Evolutionary conservation across 192 early-diverging fungal species (phyloP), one percentile per base, ranked within the genome.

Genomic region (Backusella tuberculispora): DNA sequence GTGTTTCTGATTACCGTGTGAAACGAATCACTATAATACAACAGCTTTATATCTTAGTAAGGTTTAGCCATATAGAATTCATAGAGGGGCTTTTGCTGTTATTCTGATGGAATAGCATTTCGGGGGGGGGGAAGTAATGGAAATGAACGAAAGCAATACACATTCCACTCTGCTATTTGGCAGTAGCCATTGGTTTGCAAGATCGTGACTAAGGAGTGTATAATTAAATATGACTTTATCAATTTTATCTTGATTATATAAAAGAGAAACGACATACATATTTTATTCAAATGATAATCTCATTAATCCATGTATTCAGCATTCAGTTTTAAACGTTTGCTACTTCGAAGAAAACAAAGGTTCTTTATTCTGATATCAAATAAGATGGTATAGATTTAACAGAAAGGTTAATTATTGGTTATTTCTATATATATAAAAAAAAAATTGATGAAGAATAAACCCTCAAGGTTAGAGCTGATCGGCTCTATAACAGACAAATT

Each of bases 1-100:
- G 50, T 53, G 50, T 53, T 53, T 53, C 50, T 53, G 50, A 53
- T 53, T 53, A 53, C 19, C 50, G 50, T 53, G 50, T 53, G 50
- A 53, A 53, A 53, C 50, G 50, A 53, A n/a, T 2, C 5, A 19
- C 50, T 53, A 9, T 53, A 53, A 9, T 19, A 21, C 9, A 53
- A 8, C 50, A 53, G n/a, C 50, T 8, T 53, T 53, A 53, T 53
- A 19, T 10, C 50, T 53, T 53, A 53, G 50, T 53, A 53, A 53
- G 50, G 50, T 53, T 53, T 53, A 53, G 50, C n/a, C 6, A 9
- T 8, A 19, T 53, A 53, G n/a, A 19, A 53, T 19, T 19, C 50
- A 53, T 53, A 17, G 50, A 53, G n/a, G 50, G n/a, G 4, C 19
- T 19, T 53, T 53, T 19, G 6, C 19, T 53, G 19, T 19, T 19